Conservation (phyloP, 2,329 filamentous ascomycete species). For the Huntiella omanensis region DNA sequence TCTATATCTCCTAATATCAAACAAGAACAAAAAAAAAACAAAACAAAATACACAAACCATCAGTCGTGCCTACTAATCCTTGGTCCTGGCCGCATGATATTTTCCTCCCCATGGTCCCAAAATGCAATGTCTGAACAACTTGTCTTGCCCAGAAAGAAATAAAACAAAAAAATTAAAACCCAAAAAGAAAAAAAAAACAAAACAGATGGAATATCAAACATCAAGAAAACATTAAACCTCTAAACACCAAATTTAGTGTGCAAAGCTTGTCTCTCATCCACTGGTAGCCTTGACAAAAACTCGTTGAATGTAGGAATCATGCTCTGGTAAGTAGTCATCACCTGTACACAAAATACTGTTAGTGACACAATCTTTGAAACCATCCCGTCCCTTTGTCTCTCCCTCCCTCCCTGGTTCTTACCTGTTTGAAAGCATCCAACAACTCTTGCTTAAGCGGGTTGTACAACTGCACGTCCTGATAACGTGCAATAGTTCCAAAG, state of each 20-base stretch:
- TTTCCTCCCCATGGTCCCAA: conserved; percentile 4
- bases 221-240: neutral
- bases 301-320: conserved; percentile 40
- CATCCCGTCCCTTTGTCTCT: too few relatives aligned
- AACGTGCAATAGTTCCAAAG: conserved; percentile 67
- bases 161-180: neutral
- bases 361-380: conserved; percentile 9
- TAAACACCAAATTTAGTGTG: conserved; percentile 28
- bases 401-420: conserved; percentile 23
- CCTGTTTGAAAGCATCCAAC: conserved; percentile 57
- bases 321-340: conserved; percentile 35
- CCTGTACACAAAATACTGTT: conserved; percentile 19
- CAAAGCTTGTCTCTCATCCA: conserved; percentile 30
- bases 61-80: neutral
- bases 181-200: conserved; percentile 5
- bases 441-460: conserved; percentile 45
- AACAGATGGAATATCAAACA: neutral
- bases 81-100: conserved; percentile 3
- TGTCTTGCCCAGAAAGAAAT: neutral
- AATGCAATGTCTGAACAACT: conserved; percentile 2
- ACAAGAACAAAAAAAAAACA: too few relatives aligned
- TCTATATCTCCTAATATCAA: neutral
- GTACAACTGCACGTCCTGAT: conserved; percentile 43
- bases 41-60: neutral
- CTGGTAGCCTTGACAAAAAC: conserved; percentile 32